Evolutionary conservation across 2,329 filamentous ascomycete genomes (phyloP), one percentile per base, ranked within the genome.

Genomic region (Penicillium sp.): DNA sequence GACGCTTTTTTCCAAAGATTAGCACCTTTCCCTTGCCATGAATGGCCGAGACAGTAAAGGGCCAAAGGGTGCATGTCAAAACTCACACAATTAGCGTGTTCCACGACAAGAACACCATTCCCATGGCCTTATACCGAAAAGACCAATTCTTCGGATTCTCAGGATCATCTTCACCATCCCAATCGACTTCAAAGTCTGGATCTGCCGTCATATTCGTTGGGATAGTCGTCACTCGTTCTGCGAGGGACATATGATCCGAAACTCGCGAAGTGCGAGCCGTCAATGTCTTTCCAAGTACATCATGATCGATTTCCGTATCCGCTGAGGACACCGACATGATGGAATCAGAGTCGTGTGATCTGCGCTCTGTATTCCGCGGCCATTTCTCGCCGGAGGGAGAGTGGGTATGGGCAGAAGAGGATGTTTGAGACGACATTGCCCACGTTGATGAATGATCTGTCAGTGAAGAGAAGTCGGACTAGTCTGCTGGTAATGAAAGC

Each of bases 101-200:
- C 69, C 83, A 86, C 46, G 83, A 84, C 71, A 87, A 82, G 56
- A 83, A 80, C 43, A 78, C 75, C 56, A 88, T 80, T 11, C 84
- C 79, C 66, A 85, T 72, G 55, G 80, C 74, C 66, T 87, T 88
- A 70, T 84, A 85, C 65, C 78, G 82, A 35, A 88, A 70, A 0
- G 85, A 76, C 89, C 90, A 93, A 71, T 89, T 88, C 59, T 83
- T 81, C 0, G 91, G 89, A 69, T 92, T 88, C 13, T 83, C 81
- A 2, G 80, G 79, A 68, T 90, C 88, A 60, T 84, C 78, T n/a
- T 76, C 75, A 1, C 85, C 84, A 16, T 85, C 84, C 72, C 91
- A 93, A 69, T 89, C 87, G 57, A 94, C 83, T 76, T 95, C 91
- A 69, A 87, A 94, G 30, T 87, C 85, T 30, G 82, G 84, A 65